phyloP scores from a whole-genome alignment of 2,329 filamentous ascomycete genomes.

The Phyllosticta citribraziliensis region DNA sequence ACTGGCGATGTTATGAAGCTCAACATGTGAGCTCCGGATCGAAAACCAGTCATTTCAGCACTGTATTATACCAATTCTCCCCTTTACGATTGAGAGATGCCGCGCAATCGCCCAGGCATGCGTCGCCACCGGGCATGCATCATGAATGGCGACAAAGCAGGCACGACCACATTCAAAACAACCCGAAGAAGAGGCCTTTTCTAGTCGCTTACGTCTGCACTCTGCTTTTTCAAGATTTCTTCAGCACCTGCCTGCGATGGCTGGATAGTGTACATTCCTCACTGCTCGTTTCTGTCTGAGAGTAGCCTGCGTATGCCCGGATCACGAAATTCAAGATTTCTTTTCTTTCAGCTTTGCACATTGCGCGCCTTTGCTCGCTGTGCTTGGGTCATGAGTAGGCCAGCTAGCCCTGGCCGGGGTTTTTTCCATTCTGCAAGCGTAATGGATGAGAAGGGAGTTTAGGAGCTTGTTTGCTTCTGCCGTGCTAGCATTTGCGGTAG shows the following conservation, averaged over 20 bases:
- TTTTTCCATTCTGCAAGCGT: background rate
- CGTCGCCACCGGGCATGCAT: background rate
- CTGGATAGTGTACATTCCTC: background rate
- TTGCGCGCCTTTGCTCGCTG: background rate
- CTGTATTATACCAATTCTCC: constrained; percentile 8
- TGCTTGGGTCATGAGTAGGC: background rate
- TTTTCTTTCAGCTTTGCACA: background rate
- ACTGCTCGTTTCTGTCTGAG: background rate
- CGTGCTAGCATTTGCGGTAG: background rate
- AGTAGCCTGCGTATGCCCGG: background rate
- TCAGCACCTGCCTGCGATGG: background rate
- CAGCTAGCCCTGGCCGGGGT: background rate
- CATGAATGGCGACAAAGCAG: background rate
- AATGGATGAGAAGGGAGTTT: constrained; percentile 1
- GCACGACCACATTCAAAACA: background rate
- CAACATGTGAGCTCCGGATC: constrained; percentile 14
- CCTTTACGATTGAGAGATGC: background rate
- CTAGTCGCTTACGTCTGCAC: background rate
- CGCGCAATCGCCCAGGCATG: background rate
- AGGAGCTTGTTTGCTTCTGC: background rate
- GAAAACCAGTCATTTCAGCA: background rate
- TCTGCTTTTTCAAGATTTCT: background rate
- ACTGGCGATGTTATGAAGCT: constrained; percentile 74
- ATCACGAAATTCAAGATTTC: background rate
- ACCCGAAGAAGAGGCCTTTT: background rate